A percentile compares a stretch with the other conserved stretches of the same genome.
phyloP scores from a whole-genome alignment of 805 yeast genomes.

The Cyberlindnera subsufficiens region DNA sequence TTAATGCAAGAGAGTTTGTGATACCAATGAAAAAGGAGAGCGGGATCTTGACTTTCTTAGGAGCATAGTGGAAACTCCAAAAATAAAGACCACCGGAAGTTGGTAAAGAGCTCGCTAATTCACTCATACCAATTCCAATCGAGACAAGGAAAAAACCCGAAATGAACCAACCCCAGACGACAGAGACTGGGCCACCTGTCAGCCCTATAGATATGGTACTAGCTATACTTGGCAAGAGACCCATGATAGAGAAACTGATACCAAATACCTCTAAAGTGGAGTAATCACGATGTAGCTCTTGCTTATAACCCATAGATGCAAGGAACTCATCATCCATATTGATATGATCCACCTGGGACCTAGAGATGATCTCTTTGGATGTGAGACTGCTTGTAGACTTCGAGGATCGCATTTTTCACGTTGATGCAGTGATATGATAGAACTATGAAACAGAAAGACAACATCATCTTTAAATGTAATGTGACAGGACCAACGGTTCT shows the following conservation, averaged over 20 bases:
- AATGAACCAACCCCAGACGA: conserved; percentile 67
- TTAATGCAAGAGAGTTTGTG: conserved; percentile 58
- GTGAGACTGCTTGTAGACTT: no score
- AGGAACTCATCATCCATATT: conserved; percentile 12
- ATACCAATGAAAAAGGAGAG: conserved; percentile 57
- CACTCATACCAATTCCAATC: conserved; percentile 54
- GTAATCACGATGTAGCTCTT: conserved; percentile 54
- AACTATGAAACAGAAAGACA: no score
- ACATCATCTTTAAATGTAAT: no score
- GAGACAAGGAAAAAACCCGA: conserved; percentile 47
- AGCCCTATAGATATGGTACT: conserved; percentile 44
- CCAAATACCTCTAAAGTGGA: conserved; percentile 58
- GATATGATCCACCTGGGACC: conserved; percentile 1
- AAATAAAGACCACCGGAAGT: conserved; percentile 67
- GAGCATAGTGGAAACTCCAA: conserved; percentile 60
- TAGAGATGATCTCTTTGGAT: no score
- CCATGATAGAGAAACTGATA: conserved; percentile 63
- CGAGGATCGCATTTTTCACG: no score
- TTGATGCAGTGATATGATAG: no score
- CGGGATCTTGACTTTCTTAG: conserved; percentile 38
- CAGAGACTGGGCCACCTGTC: conserved; percentile 49
- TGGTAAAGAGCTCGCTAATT: conserved; percentile 58
- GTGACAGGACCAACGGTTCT: no score
- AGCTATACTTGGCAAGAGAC: conserved; percentile 54
- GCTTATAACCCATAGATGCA: conserved; percentile 52